Base-by-base conservation (phyloP, 1,284 basidiomycete species). In the Moesziomyces sp. region DNA sequence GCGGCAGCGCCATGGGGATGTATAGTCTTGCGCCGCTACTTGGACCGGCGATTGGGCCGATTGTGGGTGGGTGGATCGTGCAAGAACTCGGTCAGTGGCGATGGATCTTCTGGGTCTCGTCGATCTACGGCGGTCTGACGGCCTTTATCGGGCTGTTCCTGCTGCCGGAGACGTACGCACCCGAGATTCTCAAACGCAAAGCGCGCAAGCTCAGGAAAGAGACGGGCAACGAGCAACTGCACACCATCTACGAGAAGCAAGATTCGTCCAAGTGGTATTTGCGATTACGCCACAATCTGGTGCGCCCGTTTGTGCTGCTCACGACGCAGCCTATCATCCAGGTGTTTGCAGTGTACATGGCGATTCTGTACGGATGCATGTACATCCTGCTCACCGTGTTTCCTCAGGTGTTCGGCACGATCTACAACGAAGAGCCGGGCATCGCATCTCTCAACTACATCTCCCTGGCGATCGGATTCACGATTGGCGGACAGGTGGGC, bases 1-100 rank as follows among this genome's bases (percentile, higher is more conserved):
- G 91, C 49, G 91, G 91, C 7, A 88, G 88, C 54, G 91, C 91
- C 0, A 85, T 92, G 67, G 88, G 89, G 11, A 80, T 91, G 51
- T 92, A 91, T 77, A 87, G 88, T 0, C 79, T 91, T n/a, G 74
- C 90, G 0, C 84, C 77, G 1, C 46, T 82, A 18, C 58, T 81
- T 0, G 79, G 77, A 4, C 79, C 81, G 0, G 64, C 77, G 24
- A 63, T 74, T 19, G 77, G 74, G 0, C 77, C 75, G 13, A 61
- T 77, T 0, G 61, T 73, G 6, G 65, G 68, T 9, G 74, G 67
- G 16, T 76, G 77, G 71, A 73, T 75, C 42, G 73, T 76, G 3
- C 77, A 78, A 19, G 64, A 63, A 23, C 43, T 58, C 8, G 64
- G 58, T 0, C 51, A 76, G 34, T 78, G 74, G 74, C 60, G 67